Percentiles rank a stretch among this genome's conserved stretches.
Conservation (phyloP, 768 basidiomycete species). For the Xerocomus spinulosus region DNA sequence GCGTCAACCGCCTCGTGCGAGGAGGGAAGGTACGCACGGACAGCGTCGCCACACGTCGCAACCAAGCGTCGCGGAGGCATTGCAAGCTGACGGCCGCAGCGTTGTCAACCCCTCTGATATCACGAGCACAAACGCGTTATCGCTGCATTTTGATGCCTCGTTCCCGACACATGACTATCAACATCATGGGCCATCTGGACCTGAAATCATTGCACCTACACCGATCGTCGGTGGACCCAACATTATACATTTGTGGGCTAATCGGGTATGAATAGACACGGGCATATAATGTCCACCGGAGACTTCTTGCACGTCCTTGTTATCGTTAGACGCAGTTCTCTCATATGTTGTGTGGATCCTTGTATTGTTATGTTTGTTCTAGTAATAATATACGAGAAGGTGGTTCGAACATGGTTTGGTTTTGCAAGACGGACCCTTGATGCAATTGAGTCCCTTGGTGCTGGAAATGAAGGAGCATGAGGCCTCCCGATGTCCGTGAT, state of each 20-base stretch:
- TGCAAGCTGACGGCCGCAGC: constrained; percentile 16
- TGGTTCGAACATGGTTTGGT: not conserved
- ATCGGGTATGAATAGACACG: constrained; percentile 23
- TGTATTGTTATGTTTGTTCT: constrained; percentile 26
- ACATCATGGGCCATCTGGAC: constrained; percentile 21
- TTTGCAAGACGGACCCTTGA: not conserved
- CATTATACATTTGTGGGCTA: constrained; percentile 33
- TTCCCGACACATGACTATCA: constrained; percentile 24
- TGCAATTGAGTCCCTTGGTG: not conserved
- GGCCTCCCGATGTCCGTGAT: constrained; percentile 15
- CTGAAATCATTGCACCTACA: constrained; percentile 32
- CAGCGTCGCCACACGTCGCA: constrained; percentile 22
- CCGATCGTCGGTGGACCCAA: constrained; percentile 33
- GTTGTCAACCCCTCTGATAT: constrained; percentile 20
- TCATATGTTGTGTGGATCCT: constrained; percentile 13
- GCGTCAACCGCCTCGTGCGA: constrained; percentile 18
- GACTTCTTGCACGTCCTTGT: not conserved
- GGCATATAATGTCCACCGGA: not conserved
- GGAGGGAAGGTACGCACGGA: constrained; percentile 19
- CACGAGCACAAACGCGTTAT: constrained; percentile 30
- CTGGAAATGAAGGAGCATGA: constrained; percentile 13
- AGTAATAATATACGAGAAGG: constrained; percentile 1
- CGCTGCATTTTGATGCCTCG: constrained; percentile 35
- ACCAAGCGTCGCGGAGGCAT: constrained; percentile 17
- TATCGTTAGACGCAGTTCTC: not conserved